These are phyloP conservation scores for Saccharomyces kudriavzevii DNA, from an alignment of 805 yeast genomes.

Conservation along the genomic window DNA sequence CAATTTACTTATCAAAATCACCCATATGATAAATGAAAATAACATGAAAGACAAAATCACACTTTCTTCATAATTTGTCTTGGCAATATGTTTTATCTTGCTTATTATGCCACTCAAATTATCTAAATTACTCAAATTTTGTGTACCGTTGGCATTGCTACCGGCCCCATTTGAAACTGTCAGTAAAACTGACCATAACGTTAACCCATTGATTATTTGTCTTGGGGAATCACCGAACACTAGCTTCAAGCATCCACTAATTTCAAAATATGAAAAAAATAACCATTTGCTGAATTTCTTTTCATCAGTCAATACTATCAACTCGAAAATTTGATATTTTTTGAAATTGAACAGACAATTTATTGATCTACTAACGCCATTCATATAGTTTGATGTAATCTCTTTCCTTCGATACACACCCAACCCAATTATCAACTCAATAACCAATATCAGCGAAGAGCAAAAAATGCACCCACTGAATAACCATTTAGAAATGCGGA, in stretches of 20 bases:
- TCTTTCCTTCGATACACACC: slow-evolving; percentile 50
- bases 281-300: slow-evolving; percentile 56
- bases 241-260: slow-evolving; percentile 54
- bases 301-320: slow-evolving; percentile 51
- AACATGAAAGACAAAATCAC: slow-evolving; percentile 66
- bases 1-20: slow-evolving; percentile 51
- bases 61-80: slow-evolving; percentile 53
- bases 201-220: slow-evolving; percentile 72
- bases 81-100: slow-evolving; percentile 50
- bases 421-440: slow-evolving; percentile 51
- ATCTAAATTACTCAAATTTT: slow-evolving; percentile 23
- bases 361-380: slow-evolving; percentile 49
- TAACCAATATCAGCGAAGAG: slow-evolving; percentile 48
- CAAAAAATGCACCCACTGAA: slow-evolving; percentile 72
- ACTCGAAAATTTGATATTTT: slow-evolving; percentile 63
- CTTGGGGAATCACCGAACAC: slow-evolving; percentile 77
- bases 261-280: slow-evolving; percentile 53
- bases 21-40: slow-evolving; percentile 65
- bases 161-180: slow-evolving; percentile 20
- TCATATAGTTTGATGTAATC: slow-evolving; percentile 63
- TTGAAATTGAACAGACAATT: slow-evolving; percentile 52
- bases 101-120: slow-evolving; percentile 27
- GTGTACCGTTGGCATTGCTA: slow-evolving; percentile 14
- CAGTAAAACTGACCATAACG: slow-evolving; percentile 44
- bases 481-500: slow-evolving; percentile 53